Evolutionary conservation across 129 eudicot genomes (phyloP), one percentile per base, ranked within the genome.

Genomic region (Tagetes patula): DNA sequence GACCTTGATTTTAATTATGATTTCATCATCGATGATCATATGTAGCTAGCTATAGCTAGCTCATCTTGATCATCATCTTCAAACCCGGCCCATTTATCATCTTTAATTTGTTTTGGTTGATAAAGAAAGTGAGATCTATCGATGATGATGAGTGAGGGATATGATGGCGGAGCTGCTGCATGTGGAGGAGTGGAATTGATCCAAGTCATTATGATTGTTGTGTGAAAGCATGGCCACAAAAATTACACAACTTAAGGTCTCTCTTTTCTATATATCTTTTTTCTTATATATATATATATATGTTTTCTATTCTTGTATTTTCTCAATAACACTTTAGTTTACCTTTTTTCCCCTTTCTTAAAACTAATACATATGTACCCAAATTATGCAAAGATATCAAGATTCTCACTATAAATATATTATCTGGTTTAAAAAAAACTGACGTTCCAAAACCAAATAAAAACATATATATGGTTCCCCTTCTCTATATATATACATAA

Each of bases 201-300:
- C 27, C 27, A 20, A 77, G 77, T 78, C 77, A 78, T 78, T 33
- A 70, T 78, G 72, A 78, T 27, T 63, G 66, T 71, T 70, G 81
- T 62, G 62, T 78, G 77, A 70, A 78, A 70, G 72, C 82, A 71
- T 70, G 77, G 41, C 77, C 59, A 77, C 32, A 70, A 60, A 59
- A 48, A 20, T 20, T 20, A 20, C 27, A 20, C 27, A 20, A 36
- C 71, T 64, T 45, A 77, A 77, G 42, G 43, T 69, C 69, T 77
- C 65, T 55, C 66, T 41, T 58, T 12, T 60, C 6, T 31, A 41
- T 46, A 20, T 20, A 20, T 20, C 27, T 13, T 33, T 33, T 32
- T 59, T 59, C 70, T 42, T 27, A 10, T 67, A 67, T 45, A 32
- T 59, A 59, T 0, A 14, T 20, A 48, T 59, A 60, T 58, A 20